phyloP scores from a whole-genome alignment of 495 filamentous ascomycete species.

The Terfezia claveryi region DNA sequence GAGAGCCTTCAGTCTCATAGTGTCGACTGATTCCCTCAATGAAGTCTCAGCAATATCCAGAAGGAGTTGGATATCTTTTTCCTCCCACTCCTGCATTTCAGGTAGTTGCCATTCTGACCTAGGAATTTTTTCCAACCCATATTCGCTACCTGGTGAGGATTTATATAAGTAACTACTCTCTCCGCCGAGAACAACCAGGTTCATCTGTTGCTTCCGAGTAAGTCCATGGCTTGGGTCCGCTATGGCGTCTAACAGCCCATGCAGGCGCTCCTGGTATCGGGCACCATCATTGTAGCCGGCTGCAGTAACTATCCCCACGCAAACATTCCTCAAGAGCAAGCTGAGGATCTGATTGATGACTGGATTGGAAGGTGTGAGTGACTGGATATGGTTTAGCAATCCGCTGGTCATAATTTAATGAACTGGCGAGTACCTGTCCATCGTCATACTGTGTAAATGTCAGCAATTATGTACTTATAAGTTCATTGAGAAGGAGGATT shows the following conservation, averaged over 20 bases:
- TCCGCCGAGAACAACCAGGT: conserved; percentile 76
- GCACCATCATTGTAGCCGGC: conserved; percentile 79
- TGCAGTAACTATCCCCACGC: conserved; percentile 82
- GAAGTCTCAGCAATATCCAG: conserved; percentile 73
- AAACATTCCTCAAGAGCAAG: conserved; percentile 30
- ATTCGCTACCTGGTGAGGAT: neutral
- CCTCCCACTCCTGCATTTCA: conserved; percentile 71
- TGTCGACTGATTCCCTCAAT: conserved; percentile 52
- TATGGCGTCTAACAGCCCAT: conserved; percentile 69
- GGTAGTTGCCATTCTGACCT: conserved; percentile 57
- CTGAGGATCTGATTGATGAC: conserved; percentile 57
- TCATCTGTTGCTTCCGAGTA: conserved; percentile 39
- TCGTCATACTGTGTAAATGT: neutral
- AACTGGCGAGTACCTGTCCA: neutral
- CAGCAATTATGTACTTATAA: no score
- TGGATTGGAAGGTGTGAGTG: conserved; percentile 45
- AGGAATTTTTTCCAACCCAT: conserved; percentile 31
- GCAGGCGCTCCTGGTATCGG: conserved; percentile 62
- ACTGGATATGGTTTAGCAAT: conserved; percentile 20
- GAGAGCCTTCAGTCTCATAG: conserved; percentile 50
- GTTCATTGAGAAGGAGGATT: conserved; percentile 16
- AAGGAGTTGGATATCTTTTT: conserved; percentile 51
- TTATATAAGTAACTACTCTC: conserved; percentile 18
- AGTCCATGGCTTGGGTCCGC: conserved; percentile 33
- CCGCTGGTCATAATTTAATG: no score